Conservation (phyloP, 495 filamentous ascomycete genomes). For the Stereocaulon alpinum region DNA sequence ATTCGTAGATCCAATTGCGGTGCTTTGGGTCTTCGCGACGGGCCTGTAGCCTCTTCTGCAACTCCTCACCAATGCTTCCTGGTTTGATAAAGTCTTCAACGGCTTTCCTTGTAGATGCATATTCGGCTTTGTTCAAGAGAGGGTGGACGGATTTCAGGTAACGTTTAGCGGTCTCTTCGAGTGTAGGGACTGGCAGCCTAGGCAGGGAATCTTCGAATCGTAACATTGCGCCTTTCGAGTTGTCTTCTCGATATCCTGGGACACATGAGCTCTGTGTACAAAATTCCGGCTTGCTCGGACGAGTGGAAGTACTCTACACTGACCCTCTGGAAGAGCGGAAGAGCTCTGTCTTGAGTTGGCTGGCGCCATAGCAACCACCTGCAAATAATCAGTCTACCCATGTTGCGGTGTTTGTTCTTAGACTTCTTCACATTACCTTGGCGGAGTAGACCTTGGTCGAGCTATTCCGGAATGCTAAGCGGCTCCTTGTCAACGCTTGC, state of each 20-base stretch:
- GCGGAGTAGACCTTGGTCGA: constrained; percentile 22
- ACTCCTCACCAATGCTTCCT: constrained; percentile 67
- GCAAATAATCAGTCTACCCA: neutral
- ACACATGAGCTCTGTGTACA: neutral
- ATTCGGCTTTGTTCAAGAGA: constrained; percentile 62
- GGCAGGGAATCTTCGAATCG: constrained; percentile 95
- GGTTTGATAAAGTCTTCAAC: constrained; percentile 75
- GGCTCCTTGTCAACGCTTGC: constrained; percentile 34
- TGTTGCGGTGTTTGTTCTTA: neutral
- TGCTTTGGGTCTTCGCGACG: constrained; percentile 70
- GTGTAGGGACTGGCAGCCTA: constrained; percentile 76
- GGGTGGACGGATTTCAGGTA: constrained; percentile 92
- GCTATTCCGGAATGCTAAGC: constrained; percentile 32
- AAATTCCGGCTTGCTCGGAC: constrained; percentile 8
- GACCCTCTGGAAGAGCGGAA: constrained; percentile 47
- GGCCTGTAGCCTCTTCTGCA: constrained; percentile 81
- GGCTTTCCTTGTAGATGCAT: constrained; percentile 64
- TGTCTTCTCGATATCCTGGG: constrained; percentile 83
- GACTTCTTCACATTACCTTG: constrained; percentile 23
- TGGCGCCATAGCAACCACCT: constrained; percentile 40
- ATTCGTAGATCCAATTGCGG: constrained; percentile 93
- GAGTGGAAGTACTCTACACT: constrained; percentile 18
- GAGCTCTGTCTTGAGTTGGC: constrained; percentile 44
- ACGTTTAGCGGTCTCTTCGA: constrained; percentile 83
- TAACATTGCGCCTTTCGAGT: constrained; percentile 83